Evolutionary conservation across 805 yeast genomes (phyloP).

Genomic region (Schwanniomyces yamadae): DNA sequence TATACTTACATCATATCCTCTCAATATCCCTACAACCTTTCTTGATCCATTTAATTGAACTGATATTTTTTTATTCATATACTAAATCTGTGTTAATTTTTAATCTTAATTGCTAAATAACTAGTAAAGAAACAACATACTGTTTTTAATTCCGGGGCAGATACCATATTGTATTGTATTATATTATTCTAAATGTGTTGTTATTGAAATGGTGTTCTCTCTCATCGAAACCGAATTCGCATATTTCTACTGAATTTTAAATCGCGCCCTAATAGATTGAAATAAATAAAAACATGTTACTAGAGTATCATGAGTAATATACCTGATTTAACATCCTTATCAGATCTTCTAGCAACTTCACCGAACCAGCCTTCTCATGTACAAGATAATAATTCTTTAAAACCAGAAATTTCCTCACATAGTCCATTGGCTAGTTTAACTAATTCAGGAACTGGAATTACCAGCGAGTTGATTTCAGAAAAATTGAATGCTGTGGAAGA

Average conservation of each 20-base stretch:
- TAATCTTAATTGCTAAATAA: background rate
- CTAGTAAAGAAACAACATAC: slow-evolving; percentile 31
- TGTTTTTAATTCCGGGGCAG: slow-evolving; percentile 61
- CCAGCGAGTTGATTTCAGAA: background rate
- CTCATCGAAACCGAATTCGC: too few species aligned
- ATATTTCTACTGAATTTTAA: background rate
- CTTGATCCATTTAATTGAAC: slow-evolving; percentile 79
- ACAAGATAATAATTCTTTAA: background rate
- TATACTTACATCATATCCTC: slow-evolving; percentile 73
- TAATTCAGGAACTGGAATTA: too few species aligned
- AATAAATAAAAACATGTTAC: slow-evolving; percentile 3
- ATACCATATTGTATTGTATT: slow-evolving; percentile 38
- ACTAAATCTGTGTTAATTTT: slow-evolving; percentile 39
- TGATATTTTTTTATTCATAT: slow-evolving; percentile 73
- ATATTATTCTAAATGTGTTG: background rate
- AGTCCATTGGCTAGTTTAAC: background rate
- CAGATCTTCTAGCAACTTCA: slow-evolving; percentile 26
- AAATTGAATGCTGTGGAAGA: too few species aligned
- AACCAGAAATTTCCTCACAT: background rate
- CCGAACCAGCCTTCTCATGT: slow-evolving; percentile 10
- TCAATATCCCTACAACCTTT: slow-evolving; percentile 71
- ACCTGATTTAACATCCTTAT: slow-evolving; percentile 24
- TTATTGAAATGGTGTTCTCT: too few species aligned
- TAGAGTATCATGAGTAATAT: slow-evolving; percentile 18
- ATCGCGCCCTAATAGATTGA: slow-evolving; percentile 1